Conservation (phyloP, 164 flowering plant genomes). For the Litsea cubeba region DNA sequence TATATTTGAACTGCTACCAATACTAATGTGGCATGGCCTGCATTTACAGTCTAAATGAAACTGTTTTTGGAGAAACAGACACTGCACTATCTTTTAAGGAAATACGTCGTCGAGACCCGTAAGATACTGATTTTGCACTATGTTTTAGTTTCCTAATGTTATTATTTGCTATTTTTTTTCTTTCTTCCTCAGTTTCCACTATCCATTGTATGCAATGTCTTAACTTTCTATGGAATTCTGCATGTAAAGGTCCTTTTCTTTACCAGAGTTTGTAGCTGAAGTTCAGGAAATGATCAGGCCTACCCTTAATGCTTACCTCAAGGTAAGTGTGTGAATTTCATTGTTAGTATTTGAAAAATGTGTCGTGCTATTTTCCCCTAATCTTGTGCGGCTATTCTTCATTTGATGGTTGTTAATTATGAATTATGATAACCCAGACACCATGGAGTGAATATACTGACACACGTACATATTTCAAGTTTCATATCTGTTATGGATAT, state of each 20-base stretch:
- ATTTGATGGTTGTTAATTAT: too few relatives aligned
- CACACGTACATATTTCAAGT: too few relatives aligned
- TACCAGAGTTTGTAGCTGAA: constrained; percentile 86
- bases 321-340: constrained; percentile 34
- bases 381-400: too few relatives aligned
- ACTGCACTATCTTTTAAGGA: constrained; percentile 77
- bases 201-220: neutral
- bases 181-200: neutral
- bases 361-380: too few relatives aligned
- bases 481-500: too few relatives aligned
- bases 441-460: too few relatives aligned
- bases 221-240: constrained; percentile 6
- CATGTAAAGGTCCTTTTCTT: constrained; percentile 62
- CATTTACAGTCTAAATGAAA: constrained; percentile 70
- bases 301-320: constrained; percentile 75
- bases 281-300: constrained; percentile 84
- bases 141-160: constrained; percentile 1
- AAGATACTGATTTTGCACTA: constrained; percentile 19
- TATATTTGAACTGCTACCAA: neutral
- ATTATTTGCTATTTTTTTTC: neutral
- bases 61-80: constrained; percentile 81
- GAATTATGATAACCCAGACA: too few relatives aligned
- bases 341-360: too few relatives aligned
- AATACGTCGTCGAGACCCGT: constrained; percentile 92
- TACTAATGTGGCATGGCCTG: neutral